These are phyloP conservation scores for Jamesozyma hellenica DNA, from an alignment of 805 yeast species.

Conservation along the genomic window DNA sequence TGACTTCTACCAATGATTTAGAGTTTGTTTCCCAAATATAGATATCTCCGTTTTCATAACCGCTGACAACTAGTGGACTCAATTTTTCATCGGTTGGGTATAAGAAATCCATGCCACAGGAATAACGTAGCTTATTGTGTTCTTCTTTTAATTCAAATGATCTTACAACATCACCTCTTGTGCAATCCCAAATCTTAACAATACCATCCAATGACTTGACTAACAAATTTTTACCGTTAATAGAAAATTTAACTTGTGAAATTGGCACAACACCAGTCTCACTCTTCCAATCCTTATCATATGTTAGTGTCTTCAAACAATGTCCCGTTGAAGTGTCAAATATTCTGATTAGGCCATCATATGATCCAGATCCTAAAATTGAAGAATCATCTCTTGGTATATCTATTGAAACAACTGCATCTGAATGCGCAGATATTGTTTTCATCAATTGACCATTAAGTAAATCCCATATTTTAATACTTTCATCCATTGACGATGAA, in stretches of 20 bases:
- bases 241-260: slow-evolving; percentile 59
- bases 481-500: slow-evolving; percentile 84
- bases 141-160: slow-evolving; percentile 35
- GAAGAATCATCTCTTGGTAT: slow-evolving; percentile 70
- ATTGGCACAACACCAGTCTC: slow-evolving; percentile 52
- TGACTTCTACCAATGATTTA: slow-evolving; percentile 13
- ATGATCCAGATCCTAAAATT: slow-evolving; percentile 69
- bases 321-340: slow-evolving; percentile 87
- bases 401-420: slow-evolving; percentile 71
- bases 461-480: slow-evolving; percentile 84
- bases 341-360: slow-evolving; percentile 81
- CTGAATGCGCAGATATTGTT: slow-evolving; percentile 86
- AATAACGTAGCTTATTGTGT: slow-evolving; percentile 8
- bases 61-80: slow-evolving; percentile 22
- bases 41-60: slow-evolving; percentile 22
- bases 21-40: slow-evolving; percentile 21
- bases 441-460: slow-evolving; percentile 52
- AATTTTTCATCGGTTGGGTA: slow-evolving; percentile 9
- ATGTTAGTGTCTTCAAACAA: slow-evolving; percentile 80
- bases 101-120: slow-evolving; percentile 24
- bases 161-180: slow-evolving; percentile 69
- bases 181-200: slow-evolving; percentile 77
- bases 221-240: slow-evolving; percentile 69
- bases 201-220: slow-evolving; percentile 76
- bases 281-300: slow-evolving; percentile 63